phyloP scores from a whole-genome alignment of 2,329 filamentous ascomycete genomes.

The Drechmeria coniospora region DNA sequence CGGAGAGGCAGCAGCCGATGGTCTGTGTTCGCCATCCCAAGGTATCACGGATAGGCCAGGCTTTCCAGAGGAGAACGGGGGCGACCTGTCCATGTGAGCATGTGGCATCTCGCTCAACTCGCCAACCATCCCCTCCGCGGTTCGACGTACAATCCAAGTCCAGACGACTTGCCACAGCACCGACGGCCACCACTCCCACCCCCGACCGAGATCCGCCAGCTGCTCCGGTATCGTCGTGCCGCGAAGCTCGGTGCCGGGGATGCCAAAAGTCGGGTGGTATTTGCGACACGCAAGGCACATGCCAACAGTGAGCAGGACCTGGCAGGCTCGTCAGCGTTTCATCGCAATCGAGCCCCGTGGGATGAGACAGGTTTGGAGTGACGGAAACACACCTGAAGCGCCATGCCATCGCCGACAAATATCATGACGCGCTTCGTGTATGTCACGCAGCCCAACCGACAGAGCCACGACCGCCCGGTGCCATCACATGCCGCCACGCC shows the following conservation, averaged over 20 bases:
- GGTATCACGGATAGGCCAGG: constrained; percentile 43
- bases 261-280: constrained; percentile 38
- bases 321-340: neutral
- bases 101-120: too few species aligned
- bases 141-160: constrained; percentile 29
- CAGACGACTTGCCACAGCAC: constrained; percentile 39
- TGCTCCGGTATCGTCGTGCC: constrained; percentile 22
- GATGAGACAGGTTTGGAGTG: too few species aligned
- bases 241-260: constrained; percentile 19
- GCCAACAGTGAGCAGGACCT: constrained; percentile 36
- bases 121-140: neutral
- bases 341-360: neutral
- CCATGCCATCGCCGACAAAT: constrained; percentile 30
- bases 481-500: constrained; percentile 12
- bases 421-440: constrained; percentile 25
- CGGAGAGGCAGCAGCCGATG: constrained; percentile 28
- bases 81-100: neutral
- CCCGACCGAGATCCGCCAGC: constrained; percentile 24
- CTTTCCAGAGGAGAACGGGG: constrained; percentile 29
- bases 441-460: constrained; percentile 19
- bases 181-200: constrained; percentile 46
- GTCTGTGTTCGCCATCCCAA: constrained; percentile 51
- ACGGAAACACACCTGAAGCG: constrained; percentile 29
- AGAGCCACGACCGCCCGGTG: constrained; percentile 15
- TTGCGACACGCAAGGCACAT: constrained; percentile 42